Base-by-base conservation (phyloP, 805 yeast species). In the Yarrowia deformans region DNA sequence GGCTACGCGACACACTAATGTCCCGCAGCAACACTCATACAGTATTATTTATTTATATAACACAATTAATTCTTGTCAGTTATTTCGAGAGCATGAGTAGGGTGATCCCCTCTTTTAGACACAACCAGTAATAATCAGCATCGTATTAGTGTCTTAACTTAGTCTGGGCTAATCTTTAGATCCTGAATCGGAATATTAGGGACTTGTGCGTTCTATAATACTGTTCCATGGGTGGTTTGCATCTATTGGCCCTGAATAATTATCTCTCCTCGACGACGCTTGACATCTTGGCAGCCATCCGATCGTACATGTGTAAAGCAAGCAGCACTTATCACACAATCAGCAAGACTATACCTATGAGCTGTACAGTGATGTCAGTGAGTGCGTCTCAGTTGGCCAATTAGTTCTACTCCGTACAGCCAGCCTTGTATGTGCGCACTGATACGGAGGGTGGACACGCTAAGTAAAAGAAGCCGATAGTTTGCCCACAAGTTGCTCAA, bases 21-120 rank as follows among this genome's bases (percentile, higher is more conserved):
- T 18, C 58, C 29, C 3, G 12, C 43, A 18, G 37, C 13, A n/a
- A 13, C 60, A 32, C 48, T 56, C 63, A 56, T 40, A 40, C 63
- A 56, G 63, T 56, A 40, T 40, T 56, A 56, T 56, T 56, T 56
- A 56, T 56, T 56, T 56, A 56, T 56, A 56, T 56, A 42, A 23
- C 63, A 56, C 48, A 56, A 56, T 29, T 56, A 56, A 56, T 56
- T 29, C 35, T 56, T 56, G 63, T 29, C 48, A 56, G 63, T 23
- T 9, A 19, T 40, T 10, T 7, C 29, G 29, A 23, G 29, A 23
- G 29, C 29, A 23, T 4, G 40, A 5, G n/a, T 50, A n/a, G 42
- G 35, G 10, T 49, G n/a, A n/a, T 23, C 52, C 18, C 35, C 52
- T 29, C 34, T 29, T 14, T 14, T 8, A 29, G 34, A 8, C 50